Percentiles rank a stretch among this genome's conserved stretches.
Evolutionary conservation across 176 grass and related monocot species (phyloP).

Genomic region (Oryza glumipatula): DNA sequence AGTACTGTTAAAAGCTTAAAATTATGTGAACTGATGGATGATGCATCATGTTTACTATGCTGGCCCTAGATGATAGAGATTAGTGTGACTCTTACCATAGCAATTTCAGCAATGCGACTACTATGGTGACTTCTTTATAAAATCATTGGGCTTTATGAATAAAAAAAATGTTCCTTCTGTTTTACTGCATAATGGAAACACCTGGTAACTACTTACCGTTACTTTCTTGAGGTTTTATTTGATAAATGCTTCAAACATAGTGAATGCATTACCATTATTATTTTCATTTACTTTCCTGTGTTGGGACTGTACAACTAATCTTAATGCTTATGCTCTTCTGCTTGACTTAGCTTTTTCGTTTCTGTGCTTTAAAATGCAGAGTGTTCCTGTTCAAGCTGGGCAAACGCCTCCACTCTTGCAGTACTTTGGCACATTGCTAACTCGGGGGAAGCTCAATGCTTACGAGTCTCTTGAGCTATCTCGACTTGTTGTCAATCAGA

Average conservation of each 20-base stretch:
- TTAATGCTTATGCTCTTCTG: slow-evolving; percentile 21
- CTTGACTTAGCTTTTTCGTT: background rate
- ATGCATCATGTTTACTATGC: slow-evolving; percentile 4
- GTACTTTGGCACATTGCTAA: slow-evolving; percentile 87
- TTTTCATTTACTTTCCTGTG: background rate
- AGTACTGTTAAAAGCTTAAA: background rate
- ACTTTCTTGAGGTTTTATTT: background rate
- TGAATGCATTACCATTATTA: background rate
- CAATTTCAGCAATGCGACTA: background rate
- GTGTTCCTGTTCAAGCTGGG: slow-evolving; percentile 90
- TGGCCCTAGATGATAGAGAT: slow-evolving; percentile 4
- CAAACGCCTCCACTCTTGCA: slow-evolving; percentile 90
- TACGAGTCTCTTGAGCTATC: slow-evolving; percentile 88
- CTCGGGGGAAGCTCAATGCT: slow-evolving; percentile 94
- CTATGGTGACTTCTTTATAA: background rate
- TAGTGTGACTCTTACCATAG: background rate
- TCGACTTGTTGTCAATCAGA: slow-evolving; percentile 96
- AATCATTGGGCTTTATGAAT: background rate
- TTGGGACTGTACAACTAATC: slow-evolving; percentile 17
- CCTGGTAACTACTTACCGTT: background rate
- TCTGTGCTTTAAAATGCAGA: slow-evolving; percentile 55
- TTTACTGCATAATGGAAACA: slow-evolving; percentile 3
- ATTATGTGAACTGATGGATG: slow-evolving; percentile 4
- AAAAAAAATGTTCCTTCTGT: background rate
- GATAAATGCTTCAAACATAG: background rate